Base-by-base conservation (phyloP, 768 basidiomycete species). In the Kwoniella sp. region DNA sequence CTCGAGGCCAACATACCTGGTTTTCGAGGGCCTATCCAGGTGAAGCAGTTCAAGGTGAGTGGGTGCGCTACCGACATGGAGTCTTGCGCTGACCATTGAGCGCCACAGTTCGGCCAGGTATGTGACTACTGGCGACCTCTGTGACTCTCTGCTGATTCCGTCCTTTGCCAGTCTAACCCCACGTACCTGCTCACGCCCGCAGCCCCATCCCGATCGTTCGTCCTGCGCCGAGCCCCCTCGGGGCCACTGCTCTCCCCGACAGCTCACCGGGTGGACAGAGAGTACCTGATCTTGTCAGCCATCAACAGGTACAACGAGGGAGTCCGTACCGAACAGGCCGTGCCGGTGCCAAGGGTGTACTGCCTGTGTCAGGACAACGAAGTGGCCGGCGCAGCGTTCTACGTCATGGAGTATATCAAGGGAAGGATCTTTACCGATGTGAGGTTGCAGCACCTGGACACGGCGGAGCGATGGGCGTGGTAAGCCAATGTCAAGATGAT, bases 341-440 rank as follows among this genome's bases (percentile, higher is more conserved):
- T 96, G 12, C 93, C 92, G 1, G 83, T 95, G 0, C 93, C 93
- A 1, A 81, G 83, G 61, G 88, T 90, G 0, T 85, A 87, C 54
- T 78, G 83, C 22, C 77, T 96, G 1, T 96, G 93, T 69, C 83
- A 87, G 63, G 88, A 96, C 66, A 77, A 64, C 29, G 65, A 76
- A 3, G 80, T 96, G 33, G 79, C 93, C 17, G 93, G 92, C 3
- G 89, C 90, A 20, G 82, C 86, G 2, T 96, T 96, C 76, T 98
- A 95, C 70, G 80, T 96, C 38, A 98, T 99, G 93, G 87, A 96
- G 70, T 98, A 88, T 70, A 68, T 98, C 38, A 84, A 93, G 19
- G 93, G 93, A 0, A 81, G 95, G 40, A 92, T 96, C 62, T 99
- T 95, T 76, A 87, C 88, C 11, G 87, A 96, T 73, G 77, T 81